Percentiles rank a stretch among this genome's conserved stretches.
Evolutionary conservation across 495 filamentous ascomycete genomes (phyloP).

Genomic region (Pseudoneurospora amorphoporcata): DNA sequence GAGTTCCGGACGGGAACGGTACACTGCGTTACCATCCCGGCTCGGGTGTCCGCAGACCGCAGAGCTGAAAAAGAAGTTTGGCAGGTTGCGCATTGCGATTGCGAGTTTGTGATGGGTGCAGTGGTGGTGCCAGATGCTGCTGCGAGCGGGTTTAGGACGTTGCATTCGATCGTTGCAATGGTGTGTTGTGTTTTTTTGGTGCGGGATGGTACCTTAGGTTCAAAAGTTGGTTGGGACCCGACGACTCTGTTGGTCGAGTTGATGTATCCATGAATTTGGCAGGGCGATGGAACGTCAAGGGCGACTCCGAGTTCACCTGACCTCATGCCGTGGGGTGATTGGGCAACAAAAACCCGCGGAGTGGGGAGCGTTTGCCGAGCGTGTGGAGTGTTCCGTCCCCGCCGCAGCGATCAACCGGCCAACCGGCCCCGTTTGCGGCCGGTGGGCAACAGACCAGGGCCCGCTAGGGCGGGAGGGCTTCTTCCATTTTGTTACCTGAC

Average conservation of each 20-base stretch:
- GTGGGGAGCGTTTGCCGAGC: background rate
- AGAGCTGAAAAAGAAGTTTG: background rate
- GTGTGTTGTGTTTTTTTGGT: background rate
- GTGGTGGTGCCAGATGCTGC: background rate
- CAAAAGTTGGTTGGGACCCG: background rate
- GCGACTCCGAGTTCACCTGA: background rate
- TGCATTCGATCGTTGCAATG: background rate
- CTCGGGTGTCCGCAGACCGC: background rate
- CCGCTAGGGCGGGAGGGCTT: background rate
- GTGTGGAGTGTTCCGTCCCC: background rate
- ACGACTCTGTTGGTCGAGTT: background rate
- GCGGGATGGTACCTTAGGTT: background rate
- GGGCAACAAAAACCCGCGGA: background rate
- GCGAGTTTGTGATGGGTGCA: background rate
- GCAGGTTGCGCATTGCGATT: background rate
- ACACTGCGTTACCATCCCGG: background rate
- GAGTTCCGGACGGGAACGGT: background rate
- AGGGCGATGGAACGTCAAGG: background rate
- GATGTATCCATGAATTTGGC: background rate
- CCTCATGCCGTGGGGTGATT: background rate
- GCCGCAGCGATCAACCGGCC: background rate
- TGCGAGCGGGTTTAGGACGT: background rate
- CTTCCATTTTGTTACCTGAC: background rate
- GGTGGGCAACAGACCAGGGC: background rate
- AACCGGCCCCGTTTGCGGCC: background rate